Evolutionary conservation across 2,329 filamentous ascomycete genomes (phyloP).

Genomic region (Xylariaceae sp.): DNA sequence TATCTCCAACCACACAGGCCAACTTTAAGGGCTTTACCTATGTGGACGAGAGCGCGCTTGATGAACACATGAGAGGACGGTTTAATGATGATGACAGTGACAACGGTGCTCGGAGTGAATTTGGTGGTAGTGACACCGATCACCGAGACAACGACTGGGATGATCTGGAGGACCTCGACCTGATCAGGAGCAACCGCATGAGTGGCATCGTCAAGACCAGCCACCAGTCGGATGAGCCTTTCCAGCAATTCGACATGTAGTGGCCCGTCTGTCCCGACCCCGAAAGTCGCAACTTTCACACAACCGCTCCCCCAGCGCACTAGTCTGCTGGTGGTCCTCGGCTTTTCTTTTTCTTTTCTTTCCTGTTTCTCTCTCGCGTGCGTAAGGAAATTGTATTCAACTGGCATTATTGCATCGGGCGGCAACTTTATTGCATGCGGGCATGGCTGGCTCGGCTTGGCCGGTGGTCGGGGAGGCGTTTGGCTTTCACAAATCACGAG

Average conservation of each 20-base stretch:
- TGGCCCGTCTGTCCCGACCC: conserved; percentile 14
- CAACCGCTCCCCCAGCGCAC: conserved; percentile 2
- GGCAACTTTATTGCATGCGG: conserved; percentile 33
- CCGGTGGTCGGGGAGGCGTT: conserved; percentile 28
- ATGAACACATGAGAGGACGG: conserved; percentile 66
- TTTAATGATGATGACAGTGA: conserved; percentile 55
- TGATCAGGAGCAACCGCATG: conserved; percentile 53
- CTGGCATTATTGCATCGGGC: conserved; percentile 37
- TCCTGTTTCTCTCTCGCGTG: conserved; percentile 20
- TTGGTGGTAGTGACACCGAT: conserved; percentile 41
- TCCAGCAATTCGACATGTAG: conserved; percentile 60
- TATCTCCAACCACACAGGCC: conserved; percentile 92
- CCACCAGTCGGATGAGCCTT: conserved; percentile 51
- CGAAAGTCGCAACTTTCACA: conserved; percentile 4
- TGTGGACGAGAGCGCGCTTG: conserved; percentile 93
- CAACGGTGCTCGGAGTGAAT: conserved; percentile 44
- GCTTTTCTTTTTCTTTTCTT: conserved; percentile 5
- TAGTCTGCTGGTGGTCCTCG: conserved; percentile 9
- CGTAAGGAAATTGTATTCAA: conserved; percentile 28
- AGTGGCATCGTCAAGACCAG: conserved; percentile 56
- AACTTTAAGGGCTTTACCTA: conserved; percentile 99
- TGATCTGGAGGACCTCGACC: conserved; percentile 51
- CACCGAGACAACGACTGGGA: conserved; percentile 52
- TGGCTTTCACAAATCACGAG: conserved; percentile 30
- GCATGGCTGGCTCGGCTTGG: conserved; percentile 25